Evolutionary conservation across 2,329 filamentous ascomycete genomes (phyloP).

Genomic region (Hypomyces perniciosus): DNA sequence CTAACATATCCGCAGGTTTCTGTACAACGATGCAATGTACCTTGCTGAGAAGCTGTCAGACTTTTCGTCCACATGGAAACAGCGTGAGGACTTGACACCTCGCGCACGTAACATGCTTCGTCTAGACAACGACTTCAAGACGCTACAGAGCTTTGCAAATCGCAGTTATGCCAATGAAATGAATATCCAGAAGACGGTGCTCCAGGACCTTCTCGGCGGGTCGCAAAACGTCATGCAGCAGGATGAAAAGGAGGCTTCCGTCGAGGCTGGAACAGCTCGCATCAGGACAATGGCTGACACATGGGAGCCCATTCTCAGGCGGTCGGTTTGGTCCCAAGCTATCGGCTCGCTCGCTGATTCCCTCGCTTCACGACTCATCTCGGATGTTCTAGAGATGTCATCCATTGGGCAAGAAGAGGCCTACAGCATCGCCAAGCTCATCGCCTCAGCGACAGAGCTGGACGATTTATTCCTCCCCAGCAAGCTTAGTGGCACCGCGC

Average conservation of each 20-base stretch:
- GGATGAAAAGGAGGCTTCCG: constrained; percentile 45
- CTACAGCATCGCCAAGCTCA: constrained; percentile 54
- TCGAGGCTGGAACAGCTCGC: constrained; percentile 48
- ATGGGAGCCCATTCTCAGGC: constrained; percentile 54
- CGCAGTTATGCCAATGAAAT: constrained; percentile 58
- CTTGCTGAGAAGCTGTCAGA: constrained; percentile 51
- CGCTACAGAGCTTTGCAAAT: constrained; percentile 53
- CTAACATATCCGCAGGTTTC: constrained; percentile 38
- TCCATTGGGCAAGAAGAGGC: constrained; percentile 60
- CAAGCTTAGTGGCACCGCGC: constrained; percentile 23
- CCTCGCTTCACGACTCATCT: constrained; percentile 52
- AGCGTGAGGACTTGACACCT: constrained; percentile 44
- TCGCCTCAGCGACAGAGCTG: constrained; percentile 50
- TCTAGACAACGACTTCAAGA: constrained; percentile 54
- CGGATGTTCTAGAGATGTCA: constrained; percentile 56
- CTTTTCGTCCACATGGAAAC: constrained; percentile 46
- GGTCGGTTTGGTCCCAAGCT: constrained; percentile 58
- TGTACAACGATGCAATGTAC: constrained; percentile 64
- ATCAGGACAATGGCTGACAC: constrained; percentile 47
- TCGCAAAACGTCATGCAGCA: constrained; percentile 56
- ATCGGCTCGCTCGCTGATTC: constrained; percentile 55
- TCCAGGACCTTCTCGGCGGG: constrained; percentile 56
- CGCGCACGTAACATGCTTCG: constrained; percentile 50
- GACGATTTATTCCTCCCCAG: constrained; percentile 55
- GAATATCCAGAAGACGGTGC: constrained; percentile 52